Evolutionary conservation across 75 land plant genomes (phyloP).

Genomic region (Cunninghamia lanceolata): DNA sequence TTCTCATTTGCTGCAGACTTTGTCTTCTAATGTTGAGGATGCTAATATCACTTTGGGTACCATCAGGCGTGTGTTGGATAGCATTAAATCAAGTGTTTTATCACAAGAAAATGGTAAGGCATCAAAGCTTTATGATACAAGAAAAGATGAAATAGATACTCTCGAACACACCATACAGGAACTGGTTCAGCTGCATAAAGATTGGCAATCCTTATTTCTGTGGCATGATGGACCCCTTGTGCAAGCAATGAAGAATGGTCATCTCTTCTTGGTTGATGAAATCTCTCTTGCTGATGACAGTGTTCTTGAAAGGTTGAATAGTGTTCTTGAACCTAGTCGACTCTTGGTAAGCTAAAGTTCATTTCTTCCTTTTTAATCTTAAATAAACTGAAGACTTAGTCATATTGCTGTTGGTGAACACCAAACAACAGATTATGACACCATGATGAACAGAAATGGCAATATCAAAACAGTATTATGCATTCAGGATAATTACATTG

Average conservation of each 20-base stretch:
- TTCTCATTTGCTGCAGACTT: constrained; percentile 25
- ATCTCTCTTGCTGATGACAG: constrained; percentile 99
- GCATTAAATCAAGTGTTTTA: constrained; percentile 12
- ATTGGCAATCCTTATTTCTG: constrained; percentile 82
- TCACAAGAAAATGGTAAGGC: constrained; percentile 12
- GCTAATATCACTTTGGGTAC: constrained; percentile 45
- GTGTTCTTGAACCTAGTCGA: constrained; percentile 93
- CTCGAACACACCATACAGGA: constrained; percentile 38
- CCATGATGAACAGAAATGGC: no score
- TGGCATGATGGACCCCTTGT: constrained; percentile 99
- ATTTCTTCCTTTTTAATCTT: neutral
- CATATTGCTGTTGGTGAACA: neutral
- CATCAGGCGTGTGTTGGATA: constrained; percentile 17
- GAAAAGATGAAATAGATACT: constrained; percentile 33
- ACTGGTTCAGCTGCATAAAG: constrained; percentile 39
- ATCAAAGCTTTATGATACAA: constrained; percentile 12
- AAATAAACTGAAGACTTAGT: neutral
- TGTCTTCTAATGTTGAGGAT: constrained; percentile 65
- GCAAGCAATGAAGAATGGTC: constrained; percentile 89
- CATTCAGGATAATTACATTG: no score
- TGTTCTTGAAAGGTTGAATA: constrained; percentile 94
- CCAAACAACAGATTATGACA: no score
- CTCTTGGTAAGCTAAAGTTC: constrained; percentile 54
- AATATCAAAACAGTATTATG: no score
- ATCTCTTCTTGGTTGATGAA: constrained; percentile 90